phyloP scores from a whole-genome alignment of 2,329 filamentous ascomycete genomes.

The Fusarium goolgardi region DNA sequence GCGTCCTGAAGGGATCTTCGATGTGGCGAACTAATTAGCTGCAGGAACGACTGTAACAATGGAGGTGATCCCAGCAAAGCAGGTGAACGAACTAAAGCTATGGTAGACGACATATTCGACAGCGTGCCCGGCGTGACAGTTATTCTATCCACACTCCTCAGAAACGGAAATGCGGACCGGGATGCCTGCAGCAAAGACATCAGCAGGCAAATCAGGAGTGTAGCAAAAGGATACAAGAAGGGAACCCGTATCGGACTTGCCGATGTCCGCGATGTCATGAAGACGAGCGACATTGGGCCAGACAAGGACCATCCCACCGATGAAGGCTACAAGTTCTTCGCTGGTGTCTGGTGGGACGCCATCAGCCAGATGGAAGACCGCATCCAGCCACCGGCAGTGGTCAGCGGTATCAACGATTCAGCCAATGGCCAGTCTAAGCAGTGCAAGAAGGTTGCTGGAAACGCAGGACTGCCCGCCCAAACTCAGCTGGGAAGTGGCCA shows the following conservation, averaged over 20 bases:
- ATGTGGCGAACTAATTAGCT: neutral
- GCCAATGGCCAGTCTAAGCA: neutral
- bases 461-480: neutral
- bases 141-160: neutral
- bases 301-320: neutral
- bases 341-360: slow-evolving; percentile 8
- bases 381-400: neutral
- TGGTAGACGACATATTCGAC: neutral
- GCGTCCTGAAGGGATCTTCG: fast-evolving
- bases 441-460: slow-evolving; percentile 1
- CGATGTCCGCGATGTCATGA: neutral
- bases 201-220: neutral
- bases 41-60: neutral
- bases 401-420: neutral
- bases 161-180: neutral
- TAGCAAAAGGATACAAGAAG: neutral
- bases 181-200: neutral
- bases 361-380: neutral
- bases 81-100: neutral
- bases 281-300: neutral
- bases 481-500: neutral
- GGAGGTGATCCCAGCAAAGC: slow-evolving; percentile 1
- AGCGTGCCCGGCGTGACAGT: neutral
- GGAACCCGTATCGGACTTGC: neutral
- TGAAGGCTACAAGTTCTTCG: neutral